A percentile compares a stretch with the other conserved stretches of the same genome.
phyloP scores from a whole-genome alignment of 331 rosid genomes.

The Arachis monticola region DNA sequence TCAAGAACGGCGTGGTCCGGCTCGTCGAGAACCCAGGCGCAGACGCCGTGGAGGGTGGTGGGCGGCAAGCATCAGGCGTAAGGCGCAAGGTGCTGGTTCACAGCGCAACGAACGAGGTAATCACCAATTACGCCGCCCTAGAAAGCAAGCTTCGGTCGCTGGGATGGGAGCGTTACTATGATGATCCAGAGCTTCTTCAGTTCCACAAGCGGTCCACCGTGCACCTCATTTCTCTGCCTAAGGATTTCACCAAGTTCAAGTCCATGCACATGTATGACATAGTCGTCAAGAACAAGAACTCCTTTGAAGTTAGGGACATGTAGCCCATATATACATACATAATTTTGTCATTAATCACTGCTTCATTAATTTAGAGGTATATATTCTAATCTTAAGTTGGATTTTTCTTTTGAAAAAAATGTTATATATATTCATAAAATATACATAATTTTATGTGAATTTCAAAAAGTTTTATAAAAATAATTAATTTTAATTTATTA shows the following conservation, averaged over 20 bases:
- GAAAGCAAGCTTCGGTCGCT: conserved; percentile 62
- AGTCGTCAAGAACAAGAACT: conserved; percentile 83
- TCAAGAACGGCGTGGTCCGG: conserved; percentile 77
- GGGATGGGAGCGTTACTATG: conserved; percentile 94
- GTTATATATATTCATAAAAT: no score
- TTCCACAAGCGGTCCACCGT: conserved; percentile 84
- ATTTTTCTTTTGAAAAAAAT: no score
- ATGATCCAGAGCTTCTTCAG: conserved; percentile 85
- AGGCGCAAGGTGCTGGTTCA: conserved; percentile 77
- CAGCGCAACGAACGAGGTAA: conserved; percentile 64
- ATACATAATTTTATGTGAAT: no score
- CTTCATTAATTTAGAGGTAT: not conserved
- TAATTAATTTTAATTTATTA: no score
- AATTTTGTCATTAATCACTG: no score
- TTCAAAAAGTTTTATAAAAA: no score
- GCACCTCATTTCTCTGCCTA: conserved; percentile 87
- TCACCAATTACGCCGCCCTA: conserved; percentile 59
- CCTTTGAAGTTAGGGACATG: conserved; percentile 78
- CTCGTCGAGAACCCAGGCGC: conserved; percentile 76
- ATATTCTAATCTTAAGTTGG: no score
- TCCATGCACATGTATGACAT: conserved; percentile 96
- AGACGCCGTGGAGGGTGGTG: conserved; percentile 43
- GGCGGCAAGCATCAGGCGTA: conserved; percentile 39
- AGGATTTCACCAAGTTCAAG: conserved; percentile 77
- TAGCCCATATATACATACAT: not conserved